Percentiles rank a stretch among this genome's conserved stretches.
phyloP scores from a whole-genome alignment of 805 yeast species.

The Saccharomycopsis malanga region DNA sequence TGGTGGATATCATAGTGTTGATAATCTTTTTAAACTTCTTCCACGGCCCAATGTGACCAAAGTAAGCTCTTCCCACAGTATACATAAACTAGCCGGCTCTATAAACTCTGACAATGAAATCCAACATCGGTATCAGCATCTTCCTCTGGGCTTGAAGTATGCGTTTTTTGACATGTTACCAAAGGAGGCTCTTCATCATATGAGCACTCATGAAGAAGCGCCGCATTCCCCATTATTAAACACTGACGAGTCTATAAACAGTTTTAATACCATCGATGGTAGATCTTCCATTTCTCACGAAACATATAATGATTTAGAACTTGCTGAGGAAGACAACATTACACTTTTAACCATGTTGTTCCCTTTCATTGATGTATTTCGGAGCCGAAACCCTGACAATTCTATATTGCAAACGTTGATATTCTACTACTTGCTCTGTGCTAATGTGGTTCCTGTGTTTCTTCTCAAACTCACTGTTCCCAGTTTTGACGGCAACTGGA shows the following conservation, averaged over 20 bases:
- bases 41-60: neutral
- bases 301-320: too few species aligned
- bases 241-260: too few species aligned
- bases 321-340: neutral
- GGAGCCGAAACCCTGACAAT: neutral
- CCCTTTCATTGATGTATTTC: neutral
- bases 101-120: too few species aligned
- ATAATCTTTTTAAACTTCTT: neutral
- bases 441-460: slow-evolving; percentile 12
- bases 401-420: neutral
- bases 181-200: too few species aligned
- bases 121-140: too few species aligned
- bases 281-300: too few species aligned
- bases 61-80: neutral
- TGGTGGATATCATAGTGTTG: too few species aligned
- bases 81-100: too few species aligned
- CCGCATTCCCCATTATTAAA: too few species aligned
- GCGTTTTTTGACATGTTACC: neutral
- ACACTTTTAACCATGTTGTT: neutral
- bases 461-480: slow-evolving; percentile 11
- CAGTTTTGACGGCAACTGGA: neutral
- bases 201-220: too few species aligned
- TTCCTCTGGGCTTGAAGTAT: neutral
- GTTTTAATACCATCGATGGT: too few species aligned
- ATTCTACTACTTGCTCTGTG: neutral